A percentile compares a stretch with the other conserved stretches of the same genome.
Evolutionary conservation across 139 green algal species (phyloP).

Genomic region (Chlamydomonas sp.): DNA sequence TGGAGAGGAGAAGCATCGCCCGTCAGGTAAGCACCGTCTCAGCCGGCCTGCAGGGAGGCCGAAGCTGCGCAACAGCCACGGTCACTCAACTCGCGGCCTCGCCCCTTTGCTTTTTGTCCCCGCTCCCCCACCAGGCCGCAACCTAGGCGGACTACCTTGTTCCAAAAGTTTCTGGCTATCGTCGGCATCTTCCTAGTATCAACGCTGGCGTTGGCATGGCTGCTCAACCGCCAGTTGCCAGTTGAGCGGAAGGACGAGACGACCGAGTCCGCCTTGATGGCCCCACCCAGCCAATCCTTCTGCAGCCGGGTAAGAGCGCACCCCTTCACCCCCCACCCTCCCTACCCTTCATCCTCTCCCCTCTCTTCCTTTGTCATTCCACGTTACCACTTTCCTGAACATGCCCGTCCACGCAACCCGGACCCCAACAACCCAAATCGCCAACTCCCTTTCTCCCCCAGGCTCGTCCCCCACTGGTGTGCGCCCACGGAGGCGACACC

Average conservation of each 20-base stretch:
- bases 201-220: neutral
- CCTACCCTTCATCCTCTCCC: neutral
- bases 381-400: neutral
- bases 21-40: no score
- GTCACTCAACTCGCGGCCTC: no score
- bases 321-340: neutral
- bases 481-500: conserved; percentile 67
- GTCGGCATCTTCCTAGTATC: no score
- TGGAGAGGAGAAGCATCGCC: no score
- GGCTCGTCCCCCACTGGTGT: conserved; percentile 56
- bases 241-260: neutral
- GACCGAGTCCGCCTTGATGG: conserved; percentile 3
- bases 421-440: neutral
- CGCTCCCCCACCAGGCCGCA: no score
- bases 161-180: no score
- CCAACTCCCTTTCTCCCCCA: neutral
- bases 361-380: neutral
- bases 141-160: no score
- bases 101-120: no score
- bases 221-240: neutral
- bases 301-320: neutral
- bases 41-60: no score
- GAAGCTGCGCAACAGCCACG: no score
- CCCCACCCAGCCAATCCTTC: conserved; percentile 23
- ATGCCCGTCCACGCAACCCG: neutral